phyloP scores from a whole-genome alignment of 1,284 basidiomycete species.

The Ustilago curta region DNA sequence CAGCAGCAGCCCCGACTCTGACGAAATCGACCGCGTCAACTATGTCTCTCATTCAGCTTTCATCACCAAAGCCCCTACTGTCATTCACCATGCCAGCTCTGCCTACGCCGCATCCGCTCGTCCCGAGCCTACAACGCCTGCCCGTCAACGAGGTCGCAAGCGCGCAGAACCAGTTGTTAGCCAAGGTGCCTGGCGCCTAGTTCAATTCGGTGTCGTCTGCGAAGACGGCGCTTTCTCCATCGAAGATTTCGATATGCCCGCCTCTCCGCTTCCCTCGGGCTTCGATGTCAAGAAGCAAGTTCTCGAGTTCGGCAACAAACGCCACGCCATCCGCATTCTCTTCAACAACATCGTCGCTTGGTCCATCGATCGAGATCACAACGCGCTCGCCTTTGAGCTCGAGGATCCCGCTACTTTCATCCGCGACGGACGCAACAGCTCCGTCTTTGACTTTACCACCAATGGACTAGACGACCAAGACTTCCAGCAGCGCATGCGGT shows the following conservation, averaged over 20 bases:
- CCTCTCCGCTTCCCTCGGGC: slow-evolving; percentile 15
- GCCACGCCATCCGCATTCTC: slow-evolving; percentile 32
- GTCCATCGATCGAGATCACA: slow-evolving; percentile 31
- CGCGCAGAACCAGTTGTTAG: slow-evolving; percentile 1
- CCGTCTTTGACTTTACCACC: slow-evolving; percentile 27
- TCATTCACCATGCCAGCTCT: neutral
- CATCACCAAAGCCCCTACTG: no score
- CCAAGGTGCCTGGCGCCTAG: slow-evolving; percentile 21
- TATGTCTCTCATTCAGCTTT: neutral
- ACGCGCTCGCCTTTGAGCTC: slow-evolving; percentile 30
- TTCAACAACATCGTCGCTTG: slow-evolving; percentile 42
- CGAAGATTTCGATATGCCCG: slow-evolving; percentile 27
- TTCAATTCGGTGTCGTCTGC: slow-evolving; percentile 41
- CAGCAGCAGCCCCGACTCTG: slow-evolving; percentile 9
- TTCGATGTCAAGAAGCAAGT: slow-evolving; percentile 26
- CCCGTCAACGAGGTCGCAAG: neutral
- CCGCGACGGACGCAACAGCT: slow-evolving; percentile 24
- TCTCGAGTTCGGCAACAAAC: slow-evolving; percentile 28
- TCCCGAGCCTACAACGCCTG: neutral
- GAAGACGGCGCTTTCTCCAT: slow-evolving; percentile 41
- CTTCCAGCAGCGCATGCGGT: slow-evolving; percentile 12
- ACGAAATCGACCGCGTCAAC: neutral
- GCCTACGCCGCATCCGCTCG: neutral
- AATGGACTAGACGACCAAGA: neutral
- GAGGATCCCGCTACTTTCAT: slow-evolving; percentile 43